These are phyloP conservation scores for Dillenia suffruticosa DNA, from an alignment of 164 flowering plant genomes.

Conservation along the genomic window DNA sequence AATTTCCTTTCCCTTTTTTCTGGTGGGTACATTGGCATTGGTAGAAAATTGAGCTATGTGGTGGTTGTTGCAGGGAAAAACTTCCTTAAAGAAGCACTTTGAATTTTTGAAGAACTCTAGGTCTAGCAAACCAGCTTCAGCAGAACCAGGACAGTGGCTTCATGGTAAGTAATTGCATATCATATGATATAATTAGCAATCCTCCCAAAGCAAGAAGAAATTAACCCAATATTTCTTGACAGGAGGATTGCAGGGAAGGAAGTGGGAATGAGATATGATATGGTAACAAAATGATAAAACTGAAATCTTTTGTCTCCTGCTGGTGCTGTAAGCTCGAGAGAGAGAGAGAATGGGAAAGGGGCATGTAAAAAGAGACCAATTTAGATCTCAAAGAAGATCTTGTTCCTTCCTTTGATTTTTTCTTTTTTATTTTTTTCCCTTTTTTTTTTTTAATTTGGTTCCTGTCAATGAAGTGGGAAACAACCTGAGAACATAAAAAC, in stretches of 20 bases:
- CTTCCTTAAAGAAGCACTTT: slow-evolving; percentile 36
- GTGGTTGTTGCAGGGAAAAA: slow-evolving; percentile 38
- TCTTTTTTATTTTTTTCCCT: slow-evolving; percentile 3
- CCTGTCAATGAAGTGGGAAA: slow-evolving; percentile 58
- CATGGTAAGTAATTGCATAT: no score
- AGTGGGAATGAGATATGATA: slow-evolving; percentile 31
- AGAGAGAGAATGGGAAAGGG: slow-evolving; percentile 11
- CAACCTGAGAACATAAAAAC: slow-evolving; percentile 39
- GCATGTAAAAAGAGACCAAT: slow-evolving; percentile 14
- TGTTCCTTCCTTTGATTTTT: slow-evolving; percentile 9
- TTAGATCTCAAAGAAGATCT: slow-evolving; percentile 25
- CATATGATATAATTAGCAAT: no score
- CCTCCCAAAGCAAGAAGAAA: no score
- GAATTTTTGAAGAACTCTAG: slow-evolving; percentile 39
- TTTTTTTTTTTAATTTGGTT: slow-evolving; percentile 20
- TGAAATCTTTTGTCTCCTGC: slow-evolving; percentile 14
- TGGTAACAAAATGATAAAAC: background rate
- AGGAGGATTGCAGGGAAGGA: slow-evolving; percentile 44
- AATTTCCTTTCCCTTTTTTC: background rate
- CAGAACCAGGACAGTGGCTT: slow-evolving; percentile 28
- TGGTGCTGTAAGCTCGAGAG: slow-evolving; percentile 5
- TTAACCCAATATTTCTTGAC: slow-evolving; percentile 3
- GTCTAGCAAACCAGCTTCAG: slow-evolving; percentile 36
- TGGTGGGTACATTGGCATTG: background rate
- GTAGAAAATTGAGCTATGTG: background rate